Base-by-base conservation (phyloP, 495 filamentous ascomycete genomes). In the Darksidea phi region DNA sequence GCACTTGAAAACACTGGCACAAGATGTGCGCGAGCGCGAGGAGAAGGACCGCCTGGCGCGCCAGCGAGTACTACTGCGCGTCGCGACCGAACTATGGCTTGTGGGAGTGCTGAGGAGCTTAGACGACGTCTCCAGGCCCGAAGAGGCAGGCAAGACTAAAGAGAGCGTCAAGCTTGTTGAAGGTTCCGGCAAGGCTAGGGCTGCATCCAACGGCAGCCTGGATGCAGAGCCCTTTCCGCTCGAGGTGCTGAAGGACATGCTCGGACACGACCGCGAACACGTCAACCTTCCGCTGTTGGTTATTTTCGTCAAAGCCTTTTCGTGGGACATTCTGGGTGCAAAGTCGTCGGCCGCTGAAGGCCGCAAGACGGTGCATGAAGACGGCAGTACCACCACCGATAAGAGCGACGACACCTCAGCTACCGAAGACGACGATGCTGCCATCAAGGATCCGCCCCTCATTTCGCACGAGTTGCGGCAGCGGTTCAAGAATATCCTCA, bases 61-160 rank as follows among this genome's bases (percentile, higher is more conserved):
- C 37, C 95, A 99, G 70, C 84, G 95, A 28, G 81, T 90, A 10
- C 81, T 99, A 24, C 76, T 99, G 32, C 84, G 91, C 32, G 88
- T 97, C 1, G 90, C 93, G 36, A 97, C 94, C 11, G 95, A 99
- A 72, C 80, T 99, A 28, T 99, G 95, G 95, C 85, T 99, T 17
- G 90, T 96, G 28, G 90, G 88, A 12, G 87, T 90, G 28, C 75
- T 99, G 50, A 83, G 85, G 64, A 97, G 89, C 41, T 76, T 97
- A 63, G 92, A 97, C 68, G 95, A 99, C 74, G 86, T 90, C 52
- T 82, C 84, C 49, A 82, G 88, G 42, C 90, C 91, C 18, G 93
- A 98, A 61, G 93, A 97, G 71, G 79, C 84, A 2, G 64, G 50
- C 41, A 85, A 83, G 67, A 83, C 80, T 8, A 87, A 87, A 64